phyloP scores from a whole-genome alignment of 768 basidiomycete species.

The Podaxis carcinomalis region DNA sequence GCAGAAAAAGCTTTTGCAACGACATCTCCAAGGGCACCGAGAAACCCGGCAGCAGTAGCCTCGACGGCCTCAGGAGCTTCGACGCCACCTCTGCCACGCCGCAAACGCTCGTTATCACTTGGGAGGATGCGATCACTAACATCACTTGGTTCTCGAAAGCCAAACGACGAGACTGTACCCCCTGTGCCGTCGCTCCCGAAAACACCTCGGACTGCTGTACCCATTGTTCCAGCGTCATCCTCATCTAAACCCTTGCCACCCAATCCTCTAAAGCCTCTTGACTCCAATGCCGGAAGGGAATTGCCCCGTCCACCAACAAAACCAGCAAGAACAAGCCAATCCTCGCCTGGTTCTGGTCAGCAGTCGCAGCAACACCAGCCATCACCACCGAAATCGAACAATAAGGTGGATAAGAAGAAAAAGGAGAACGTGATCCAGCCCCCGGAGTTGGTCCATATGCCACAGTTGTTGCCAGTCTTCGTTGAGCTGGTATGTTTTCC shows the following conservation, averaged over 20 bases:
- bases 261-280: conserved; percentile 16
- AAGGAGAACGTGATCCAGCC: conserved; percentile 46
- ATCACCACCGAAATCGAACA: background rate
- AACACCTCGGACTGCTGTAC: conserved; percentile 7
- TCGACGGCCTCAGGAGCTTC: conserved; percentile 9
- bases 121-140: conserved; percentile 44
- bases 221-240: background rate
- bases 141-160: conserved; percentile 8
- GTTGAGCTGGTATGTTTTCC: conserved; percentile 76
- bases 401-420: conserved; percentile 41
- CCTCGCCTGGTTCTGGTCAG: background rate
- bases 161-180: conserved; percentile 29
- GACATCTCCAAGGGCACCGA: background rate
- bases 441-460: conserved; percentile 75
- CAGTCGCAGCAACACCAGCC: background rate
- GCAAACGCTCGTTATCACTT: conserved; percentile 41
- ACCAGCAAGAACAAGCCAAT: background rate
- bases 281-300: background rate
- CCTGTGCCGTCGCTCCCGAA: conserved; percentile 40
- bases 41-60: background rate
- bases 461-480: conserved; percentile 84
- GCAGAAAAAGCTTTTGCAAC: conserved; percentile 8
- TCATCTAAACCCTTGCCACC: conserved; percentile 37
- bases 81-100: conserved; percentile 16
- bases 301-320: conserved; percentile 17